These are phyloP conservation scores for Cornus controversa DNA, from an alignment of 148 eudicot species.

Conservation along the genomic window DNA sequence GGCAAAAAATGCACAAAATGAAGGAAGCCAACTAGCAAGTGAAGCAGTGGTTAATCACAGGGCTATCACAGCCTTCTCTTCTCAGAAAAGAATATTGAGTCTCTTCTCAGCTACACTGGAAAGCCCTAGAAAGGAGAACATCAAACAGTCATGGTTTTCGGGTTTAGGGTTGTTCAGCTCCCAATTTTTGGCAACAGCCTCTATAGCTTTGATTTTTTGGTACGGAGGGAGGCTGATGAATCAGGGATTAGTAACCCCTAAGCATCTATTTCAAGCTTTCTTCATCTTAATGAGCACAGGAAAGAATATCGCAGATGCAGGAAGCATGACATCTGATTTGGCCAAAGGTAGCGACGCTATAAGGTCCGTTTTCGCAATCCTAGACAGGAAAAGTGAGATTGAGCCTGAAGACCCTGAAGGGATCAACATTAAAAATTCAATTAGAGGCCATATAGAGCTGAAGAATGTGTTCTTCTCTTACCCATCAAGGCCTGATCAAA, in stretches of 20 bases:
- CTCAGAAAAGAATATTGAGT: conserved; percentile 1
- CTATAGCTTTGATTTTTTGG: conserved; percentile 12
- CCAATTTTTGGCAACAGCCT: conserved; percentile 11
- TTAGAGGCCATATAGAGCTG: conserved; percentile 14
- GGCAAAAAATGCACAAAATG: conserved; percentile 8
- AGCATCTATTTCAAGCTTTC: conserved; percentile 14
- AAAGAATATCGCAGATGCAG: conserved; percentile 16
- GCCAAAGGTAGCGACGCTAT: conserved; percentile 10
- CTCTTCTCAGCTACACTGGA: conserved; percentile 12
- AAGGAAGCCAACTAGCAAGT: conserved; percentile 15
- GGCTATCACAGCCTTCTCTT: conserved; percentile 14
- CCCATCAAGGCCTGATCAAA: conserved; percentile 14
- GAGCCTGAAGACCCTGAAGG: conserved; percentile 19
- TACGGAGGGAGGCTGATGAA: conserved; percentile 19
- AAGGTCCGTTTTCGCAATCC: conserved; percentile 5
- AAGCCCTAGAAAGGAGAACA: conserved; percentile 8
- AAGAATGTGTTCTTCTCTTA: conserved; percentile 12
- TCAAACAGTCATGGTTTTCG: conserved; percentile 11
- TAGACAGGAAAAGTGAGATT: conserved; percentile 12
- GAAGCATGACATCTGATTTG: conserved; percentile 18
- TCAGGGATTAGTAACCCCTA: background rate
- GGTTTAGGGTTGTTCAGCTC: conserved; percentile 9
- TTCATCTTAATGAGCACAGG: conserved; percentile 20
- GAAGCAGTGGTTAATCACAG: conserved; percentile 17
- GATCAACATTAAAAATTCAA: background rate